Conservation (phyloP, 768 basidiomycete genomes). For the Mycena belliarum region DNA sequence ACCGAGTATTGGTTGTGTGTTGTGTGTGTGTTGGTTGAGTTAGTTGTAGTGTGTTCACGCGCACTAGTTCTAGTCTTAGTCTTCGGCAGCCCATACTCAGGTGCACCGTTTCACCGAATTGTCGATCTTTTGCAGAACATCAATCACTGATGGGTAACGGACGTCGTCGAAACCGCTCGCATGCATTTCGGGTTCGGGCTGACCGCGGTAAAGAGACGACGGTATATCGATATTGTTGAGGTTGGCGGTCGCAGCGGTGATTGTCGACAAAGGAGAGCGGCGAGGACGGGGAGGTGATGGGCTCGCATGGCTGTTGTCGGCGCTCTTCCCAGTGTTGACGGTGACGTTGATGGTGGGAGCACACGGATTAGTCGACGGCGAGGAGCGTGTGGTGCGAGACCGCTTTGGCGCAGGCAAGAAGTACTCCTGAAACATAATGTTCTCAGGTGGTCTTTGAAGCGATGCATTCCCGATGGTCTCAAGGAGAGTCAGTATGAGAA, state of each 20-base stretch:
- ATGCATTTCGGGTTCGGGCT: background rate
- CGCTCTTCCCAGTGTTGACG: background rate
- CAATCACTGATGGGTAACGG: background rate
- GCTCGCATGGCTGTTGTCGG: background rate
- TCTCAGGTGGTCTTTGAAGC: background rate
- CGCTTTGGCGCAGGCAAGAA: background rate
- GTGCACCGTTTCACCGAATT: too few species aligned
- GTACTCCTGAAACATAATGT: conserved; percentile 7
- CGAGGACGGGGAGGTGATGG: conserved; percentile 3
- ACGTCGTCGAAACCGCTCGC: background rate
- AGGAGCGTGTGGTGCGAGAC: background rate
- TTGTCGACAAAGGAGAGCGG: background rate
- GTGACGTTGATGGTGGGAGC: conserved; percentile 3
- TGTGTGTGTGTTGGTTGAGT: too few species aligned
- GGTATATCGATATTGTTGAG: background rate
- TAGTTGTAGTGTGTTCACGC: too few species aligned
- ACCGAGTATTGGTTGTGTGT: too few species aligned
- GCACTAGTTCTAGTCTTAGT: too few species aligned
- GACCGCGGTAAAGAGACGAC: conserved; percentile 2
- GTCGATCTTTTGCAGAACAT: conserved; percentile 2
- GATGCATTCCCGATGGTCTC: background rate
- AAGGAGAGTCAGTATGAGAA: background rate
- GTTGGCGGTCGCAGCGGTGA: conserved; percentile 1
- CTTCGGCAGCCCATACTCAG: too few species aligned
- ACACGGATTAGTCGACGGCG: conserved; percentile 1